Conservation (phyloP, 2,329 filamentous ascomycete genomes). For the Bertia moriformis region DNA sequence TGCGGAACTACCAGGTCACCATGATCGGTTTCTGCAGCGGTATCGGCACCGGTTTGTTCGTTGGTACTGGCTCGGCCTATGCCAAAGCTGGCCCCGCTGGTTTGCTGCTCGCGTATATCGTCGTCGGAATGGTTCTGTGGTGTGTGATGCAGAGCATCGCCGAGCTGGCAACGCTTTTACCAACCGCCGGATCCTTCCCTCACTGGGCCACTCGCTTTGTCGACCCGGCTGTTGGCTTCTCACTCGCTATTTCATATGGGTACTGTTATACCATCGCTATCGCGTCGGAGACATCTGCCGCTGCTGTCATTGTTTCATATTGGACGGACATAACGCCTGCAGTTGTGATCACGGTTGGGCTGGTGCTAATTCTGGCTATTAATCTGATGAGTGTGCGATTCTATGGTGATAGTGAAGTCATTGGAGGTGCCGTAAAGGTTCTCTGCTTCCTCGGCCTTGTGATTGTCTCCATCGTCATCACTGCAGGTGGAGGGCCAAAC, state of each 20-base stretch:
- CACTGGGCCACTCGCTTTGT: slow-evolving; percentile 16
- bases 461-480: slow-evolving; percentile 7
- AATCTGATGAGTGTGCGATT: slow-evolving; percentile 4
- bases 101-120: slow-evolving; percentile 26
- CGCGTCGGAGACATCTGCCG: slow-evolving; percentile 11
- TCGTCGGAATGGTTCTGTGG: slow-evolving; percentile 17
- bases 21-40: slow-evolving; percentile 5
- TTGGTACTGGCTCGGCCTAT: slow-evolving; percentile 29
- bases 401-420: not conserved
- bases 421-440: slow-evolving; percentile 3
- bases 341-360: slow-evolving; percentile 8
- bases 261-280: slow-evolving; percentile 11
- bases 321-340: slow-evolving; percentile 9
- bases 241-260: slow-evolving; percentile 14
- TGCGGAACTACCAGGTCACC: slow-evolving; percentile 13
- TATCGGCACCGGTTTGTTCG: slow-evolving; percentile 37
- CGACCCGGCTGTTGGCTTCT: slow-evolving; percentile 17
- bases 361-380: slow-evolving; percentile 7
- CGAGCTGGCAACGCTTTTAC: slow-evolving; percentile 16
- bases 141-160: slow-evolving; percentile 17
- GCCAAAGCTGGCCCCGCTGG: slow-evolving; percentile 29
- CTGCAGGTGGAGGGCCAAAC: slow-evolving; percentile 6
- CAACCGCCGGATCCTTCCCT: slow-evolving; percentile 16
- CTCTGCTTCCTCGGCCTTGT: slow-evolving; percentile 6
- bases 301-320: slow-evolving; percentile 8